These are phyloP conservation scores for Rhexocercosporidium sp. DNA, from an alignment of 2,329 filamentous ascomycete genomes.

Conservation along the genomic window DNA sequence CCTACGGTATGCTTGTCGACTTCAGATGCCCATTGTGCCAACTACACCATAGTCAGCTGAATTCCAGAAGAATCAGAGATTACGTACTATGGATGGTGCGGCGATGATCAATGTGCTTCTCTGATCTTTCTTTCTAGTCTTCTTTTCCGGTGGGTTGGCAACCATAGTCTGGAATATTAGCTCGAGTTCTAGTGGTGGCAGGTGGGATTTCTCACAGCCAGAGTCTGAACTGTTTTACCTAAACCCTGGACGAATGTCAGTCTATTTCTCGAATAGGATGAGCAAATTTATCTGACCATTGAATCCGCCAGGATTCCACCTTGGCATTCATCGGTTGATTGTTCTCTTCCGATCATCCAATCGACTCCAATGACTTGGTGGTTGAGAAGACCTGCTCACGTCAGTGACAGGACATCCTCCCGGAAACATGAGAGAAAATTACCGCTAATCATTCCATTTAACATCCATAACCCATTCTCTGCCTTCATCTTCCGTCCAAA, in stretches of 20 bases:
- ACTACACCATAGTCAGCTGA: background rate
- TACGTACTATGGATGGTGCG: background rate
- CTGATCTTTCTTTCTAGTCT: background rate
- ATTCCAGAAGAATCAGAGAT: too few relatives aligned
- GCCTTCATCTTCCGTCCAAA: background rate
- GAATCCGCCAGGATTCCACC: background rate
- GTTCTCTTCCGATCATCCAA: background rate
- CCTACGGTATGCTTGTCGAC: background rate
- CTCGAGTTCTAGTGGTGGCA: background rate
- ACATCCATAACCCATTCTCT: background rate
- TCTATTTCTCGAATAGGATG: background rate
- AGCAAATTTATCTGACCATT: background rate
- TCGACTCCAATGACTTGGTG: background rate
- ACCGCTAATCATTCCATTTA: background rate
- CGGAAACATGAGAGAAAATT: background rate
- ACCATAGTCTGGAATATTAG: background rate
- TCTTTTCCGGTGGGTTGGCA: background rate
- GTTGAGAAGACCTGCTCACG: background rate
- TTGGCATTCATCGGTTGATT: background rate
- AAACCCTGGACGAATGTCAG: background rate
- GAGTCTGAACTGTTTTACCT: background rate
- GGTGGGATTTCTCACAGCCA: background rate
- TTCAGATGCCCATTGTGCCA: background rate
- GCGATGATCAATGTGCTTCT: conserved; percentile 8
- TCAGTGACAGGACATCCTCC: background rate